Conservation (phyloP, 768 basidiomycete species). For the Tephrocybe sp. region DNA sequence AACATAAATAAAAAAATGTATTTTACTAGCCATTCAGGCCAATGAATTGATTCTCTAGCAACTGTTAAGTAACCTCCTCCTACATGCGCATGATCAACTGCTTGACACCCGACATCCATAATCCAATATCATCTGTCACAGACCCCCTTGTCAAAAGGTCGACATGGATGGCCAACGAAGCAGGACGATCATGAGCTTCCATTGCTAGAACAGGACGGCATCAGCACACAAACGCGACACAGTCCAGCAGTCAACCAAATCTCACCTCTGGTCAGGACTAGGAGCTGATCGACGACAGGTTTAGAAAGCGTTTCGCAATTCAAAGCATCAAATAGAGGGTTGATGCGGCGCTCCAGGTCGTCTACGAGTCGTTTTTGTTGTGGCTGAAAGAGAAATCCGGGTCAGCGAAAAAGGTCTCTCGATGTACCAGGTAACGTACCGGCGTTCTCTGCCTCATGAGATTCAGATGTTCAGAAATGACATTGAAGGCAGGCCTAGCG, state of each 20-base stretch:
- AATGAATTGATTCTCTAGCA: neutral
- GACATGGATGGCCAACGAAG: constrained; percentile 81
- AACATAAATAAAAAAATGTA: neutral
- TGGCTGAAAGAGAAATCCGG: constrained; percentile 43
- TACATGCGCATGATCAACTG: constrained; percentile 78
- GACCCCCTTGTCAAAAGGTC: constrained; percentile 81
- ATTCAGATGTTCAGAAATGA: constrained; percentile 62
- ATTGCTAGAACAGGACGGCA: constrained; percentile 57
- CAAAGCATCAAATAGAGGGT: constrained; percentile 85
- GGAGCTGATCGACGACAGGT: constrained; percentile 68
- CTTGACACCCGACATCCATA: constrained; percentile 91
- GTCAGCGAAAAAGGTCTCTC: constrained; percentile 6
- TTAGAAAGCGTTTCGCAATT: constrained; percentile 84
- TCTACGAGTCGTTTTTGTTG: constrained; percentile 84
- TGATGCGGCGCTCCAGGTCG: constrained; percentile 85
- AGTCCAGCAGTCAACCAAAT: neutral
- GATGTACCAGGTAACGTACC: constrained; percentile 43
- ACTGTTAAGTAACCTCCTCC: neutral
- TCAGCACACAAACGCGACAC: constrained; percentile 1
- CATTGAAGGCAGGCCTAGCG: constrained; percentile 61
- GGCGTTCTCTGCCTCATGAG: constrained; percentile 74
- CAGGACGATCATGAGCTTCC: constrained; percentile 72
- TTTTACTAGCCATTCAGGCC: constrained; percentile 5
- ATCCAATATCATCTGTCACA: constrained; percentile 77
- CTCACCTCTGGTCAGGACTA: constrained; percentile 73